These are phyloP conservation scores for Pseudogymnoascus pannorum DNA, from an alignment of 2,329 filamentous ascomycete species.

Conservation along the genomic window DNA sequence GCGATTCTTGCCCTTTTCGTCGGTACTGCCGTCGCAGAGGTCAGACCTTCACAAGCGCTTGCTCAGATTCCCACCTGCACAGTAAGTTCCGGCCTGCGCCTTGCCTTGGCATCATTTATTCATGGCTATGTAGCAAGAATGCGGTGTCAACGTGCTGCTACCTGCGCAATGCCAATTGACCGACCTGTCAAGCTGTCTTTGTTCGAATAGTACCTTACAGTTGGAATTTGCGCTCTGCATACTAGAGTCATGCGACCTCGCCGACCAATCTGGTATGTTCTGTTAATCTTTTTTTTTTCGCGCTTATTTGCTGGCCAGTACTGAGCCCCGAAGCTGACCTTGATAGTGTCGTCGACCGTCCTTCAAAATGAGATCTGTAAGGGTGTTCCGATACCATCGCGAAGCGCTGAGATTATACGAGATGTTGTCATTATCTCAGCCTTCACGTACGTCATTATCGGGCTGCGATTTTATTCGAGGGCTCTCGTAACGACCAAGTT, in stretches of 20 bases:
- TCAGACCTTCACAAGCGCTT: no score
- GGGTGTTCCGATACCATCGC: slow-evolving; percentile 11
- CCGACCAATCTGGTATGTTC: slow-evolving; percentile 16
- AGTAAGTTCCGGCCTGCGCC: background rate
- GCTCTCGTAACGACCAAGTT: slow-evolving; percentile 12
- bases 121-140: background rate
- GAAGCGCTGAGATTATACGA: slow-evolving; percentile 15
- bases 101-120: background rate
- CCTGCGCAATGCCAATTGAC: background rate
- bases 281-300: background rate
- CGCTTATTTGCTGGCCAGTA: background rate
- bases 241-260: slow-evolving; percentile 12
- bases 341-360: slow-evolving; percentile 11
- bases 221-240: slow-evolving; percentile 13
- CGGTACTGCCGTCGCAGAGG: no score
- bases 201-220: slow-evolving; percentile 16
- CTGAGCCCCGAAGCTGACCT: background rate
- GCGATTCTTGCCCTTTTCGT: no score
- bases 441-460: slow-evolving; percentile 15
- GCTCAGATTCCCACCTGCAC: slow-evolving; percentile 9
- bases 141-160: slow-evolving; percentile 3
- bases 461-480: slow-evolving; percentile 17
- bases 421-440: slow-evolving; percentile 12
- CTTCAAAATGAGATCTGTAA: slow-evolving; percentile 16
- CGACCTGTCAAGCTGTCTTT: slow-evolving; percentile 15